phyloP scores from a whole-genome alignment of 306 rosid species.

The Trifolium repens region DNA sequence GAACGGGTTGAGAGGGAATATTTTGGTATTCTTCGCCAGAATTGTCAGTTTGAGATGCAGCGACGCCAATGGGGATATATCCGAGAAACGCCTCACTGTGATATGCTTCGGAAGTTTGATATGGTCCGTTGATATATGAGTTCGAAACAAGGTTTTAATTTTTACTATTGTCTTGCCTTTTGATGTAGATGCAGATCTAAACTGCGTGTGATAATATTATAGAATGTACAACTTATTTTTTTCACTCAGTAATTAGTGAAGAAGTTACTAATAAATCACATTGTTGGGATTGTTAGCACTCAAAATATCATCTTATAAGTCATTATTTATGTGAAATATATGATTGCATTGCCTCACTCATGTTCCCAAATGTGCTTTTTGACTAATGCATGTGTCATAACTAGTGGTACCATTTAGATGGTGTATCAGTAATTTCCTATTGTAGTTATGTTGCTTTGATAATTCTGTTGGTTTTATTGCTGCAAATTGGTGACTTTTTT shows the following conservation, averaged over 20 bases:
- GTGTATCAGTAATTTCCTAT: not conserved
- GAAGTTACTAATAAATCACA: constrained; percentile 48
- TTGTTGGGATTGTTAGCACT: constrained; percentile 38
- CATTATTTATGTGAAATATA: constrained; percentile 19
- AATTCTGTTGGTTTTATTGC: constrained; percentile 11
- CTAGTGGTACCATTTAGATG: not conserved
- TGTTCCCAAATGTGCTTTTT: constrained; percentile 17
- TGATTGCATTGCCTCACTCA: constrained; percentile 21
- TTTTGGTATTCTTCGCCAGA: constrained; percentile 70
- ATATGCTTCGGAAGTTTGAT: constrained; percentile 68
- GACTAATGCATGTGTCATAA: not conserved
- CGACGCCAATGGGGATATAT: constrained; percentile 92
- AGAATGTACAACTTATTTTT: constrained; percentile 49
- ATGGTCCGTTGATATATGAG: constrained; percentile 44
- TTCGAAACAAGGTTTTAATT: constrained; percentile 47
- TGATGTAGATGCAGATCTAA: constrained; percentile 42
- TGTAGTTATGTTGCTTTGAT: constrained; percentile 19
- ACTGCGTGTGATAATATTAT: constrained; percentile 38
- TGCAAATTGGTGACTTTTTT: constrained; percentile 17
- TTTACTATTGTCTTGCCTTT: constrained; percentile 40
- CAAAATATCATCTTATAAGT: constrained; percentile 21
- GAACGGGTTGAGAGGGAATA: constrained; percentile 76
- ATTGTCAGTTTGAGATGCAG: constrained; percentile 81
- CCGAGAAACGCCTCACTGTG: constrained; percentile 91
- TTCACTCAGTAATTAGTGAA: constrained; percentile 42